Conservation (phyloP, 2,329 filamentous ascomycete genomes). For the Trichothecium sympodiale region DNA sequence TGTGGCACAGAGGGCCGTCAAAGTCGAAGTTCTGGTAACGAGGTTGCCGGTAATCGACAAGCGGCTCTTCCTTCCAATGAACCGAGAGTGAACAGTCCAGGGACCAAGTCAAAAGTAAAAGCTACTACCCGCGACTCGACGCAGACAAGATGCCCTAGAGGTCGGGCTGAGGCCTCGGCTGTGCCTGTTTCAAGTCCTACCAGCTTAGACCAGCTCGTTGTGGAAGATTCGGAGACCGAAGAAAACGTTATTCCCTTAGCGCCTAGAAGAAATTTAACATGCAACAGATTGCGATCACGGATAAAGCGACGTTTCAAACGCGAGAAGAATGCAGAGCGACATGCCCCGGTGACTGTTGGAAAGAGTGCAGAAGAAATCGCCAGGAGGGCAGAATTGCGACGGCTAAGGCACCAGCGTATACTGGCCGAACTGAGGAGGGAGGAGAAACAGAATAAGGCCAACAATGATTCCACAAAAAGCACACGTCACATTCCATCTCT, state of each 20-base stretch:
- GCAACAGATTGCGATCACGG: constrained; percentile 33
- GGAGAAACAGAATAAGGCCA: constrained; percentile 22
- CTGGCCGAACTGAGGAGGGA: constrained; percentile 44
- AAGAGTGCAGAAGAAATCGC: constrained; percentile 41
- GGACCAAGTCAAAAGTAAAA: too few relatives aligned
- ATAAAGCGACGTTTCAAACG: constrained; percentile 35
- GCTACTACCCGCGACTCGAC: too few relatives aligned
- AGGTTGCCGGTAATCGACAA: too few relatives aligned
- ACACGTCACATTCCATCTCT: constrained; percentile 15
- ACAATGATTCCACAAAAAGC: constrained; percentile 6
- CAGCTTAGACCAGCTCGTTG: constrained; percentile 18
- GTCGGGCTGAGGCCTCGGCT: background rate
- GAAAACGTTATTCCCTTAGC: constrained; percentile 13
- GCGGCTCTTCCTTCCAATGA: too few relatives aligned
- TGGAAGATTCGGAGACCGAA: constrained; percentile 30
- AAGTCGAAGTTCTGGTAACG: too few relatives aligned
- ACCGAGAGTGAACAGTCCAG: too few relatives aligned
- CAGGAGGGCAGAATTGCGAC: constrained; percentile 43
- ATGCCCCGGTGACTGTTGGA: constrained; percentile 29
- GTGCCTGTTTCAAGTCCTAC: background rate
- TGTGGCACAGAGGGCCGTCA: too few relatives aligned
- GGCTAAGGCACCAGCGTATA: constrained; percentile 45
- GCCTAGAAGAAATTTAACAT: constrained; percentile 24
- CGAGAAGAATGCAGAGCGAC: constrained; percentile 26
- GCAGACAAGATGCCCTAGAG: background rate